Evolutionary conservation across 2,329 filamentous ascomycete species (phyloP).

Genomic region (Botrytis fragariae): DNA sequence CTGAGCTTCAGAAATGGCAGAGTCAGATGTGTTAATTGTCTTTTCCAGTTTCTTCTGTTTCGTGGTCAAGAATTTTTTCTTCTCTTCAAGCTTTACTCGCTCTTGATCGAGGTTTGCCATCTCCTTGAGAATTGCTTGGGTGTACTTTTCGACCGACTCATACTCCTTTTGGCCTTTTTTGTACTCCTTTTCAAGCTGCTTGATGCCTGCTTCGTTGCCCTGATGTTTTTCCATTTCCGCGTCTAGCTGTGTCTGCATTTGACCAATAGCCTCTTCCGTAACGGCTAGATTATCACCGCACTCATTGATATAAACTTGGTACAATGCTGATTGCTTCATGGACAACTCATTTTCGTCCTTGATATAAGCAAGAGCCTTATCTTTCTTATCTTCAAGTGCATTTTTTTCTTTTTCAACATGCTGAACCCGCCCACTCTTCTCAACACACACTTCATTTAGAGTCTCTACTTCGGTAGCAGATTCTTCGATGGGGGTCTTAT

Average conservation of each 20-base stretch:
- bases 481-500: conserved; percentile 96
- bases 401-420: conserved; percentile 98
- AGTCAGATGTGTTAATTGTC: conserved; percentile 72
- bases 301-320: conserved; percentile 86
- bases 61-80: conserved; percentile 85
- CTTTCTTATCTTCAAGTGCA: conserved; percentile 90
- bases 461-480: conserved; percentile 85
- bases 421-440: conserved; percentile 93
- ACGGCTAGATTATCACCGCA: conserved; percentile 86
- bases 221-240: conserved; percentile 88
- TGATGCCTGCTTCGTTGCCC: conserved; percentile 86
- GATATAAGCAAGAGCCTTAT: conserved; percentile 85
- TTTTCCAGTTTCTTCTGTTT: conserved; percentile 97
- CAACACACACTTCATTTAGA: conserved; percentile 89
- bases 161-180: conserved; percentile 80
- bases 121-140: conserved; percentile 77
- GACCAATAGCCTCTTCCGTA: conserved; percentile 83
- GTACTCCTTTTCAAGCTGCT: conserved; percentile 81
- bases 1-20: conserved; percentile 69
- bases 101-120: conserved; percentile 94
- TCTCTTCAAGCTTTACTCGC: conserved; percentile 95
- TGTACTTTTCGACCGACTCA: conserved; percentile 77
- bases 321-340: conserved; percentile 85
- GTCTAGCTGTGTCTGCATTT: conserved; percentile 84
- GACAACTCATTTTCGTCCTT: conserved; percentile 90